These are phyloP conservation scores for Populus tremula DNA, from an alignment of 345 rosid genomes.

Conservation along the genomic window DNA sequence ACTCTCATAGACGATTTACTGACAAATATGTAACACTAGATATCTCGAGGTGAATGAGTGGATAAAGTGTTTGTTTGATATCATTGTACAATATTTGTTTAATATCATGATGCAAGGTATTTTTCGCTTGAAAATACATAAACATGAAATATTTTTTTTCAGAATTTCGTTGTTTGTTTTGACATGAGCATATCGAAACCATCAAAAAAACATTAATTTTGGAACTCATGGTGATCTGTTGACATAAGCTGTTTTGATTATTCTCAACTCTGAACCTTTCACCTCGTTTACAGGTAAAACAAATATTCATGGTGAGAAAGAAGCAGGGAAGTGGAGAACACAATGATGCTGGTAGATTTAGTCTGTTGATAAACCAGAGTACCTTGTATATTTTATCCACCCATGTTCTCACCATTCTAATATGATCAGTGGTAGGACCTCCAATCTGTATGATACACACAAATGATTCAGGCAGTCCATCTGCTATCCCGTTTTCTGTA, in stretches of 20 bases:
- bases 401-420: constrained; percentile 15
- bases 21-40: background rate
- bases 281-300: constrained; percentile 33
- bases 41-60: background rate
- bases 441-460: constrained; percentile 13
- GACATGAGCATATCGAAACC: too few species aligned
- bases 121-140: too few species aligned
- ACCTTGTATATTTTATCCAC: background rate
- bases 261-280: constrained; percentile 8
- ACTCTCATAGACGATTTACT: background rate
- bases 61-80: background rate
- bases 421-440: constrained; percentile 20
- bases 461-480: constrained; percentile 21
- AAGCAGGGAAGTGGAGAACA: constrained; percentile 14
- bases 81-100: too few species aligned
- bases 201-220: background rate
- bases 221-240: constrained; percentile 3
- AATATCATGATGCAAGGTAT: too few species aligned
- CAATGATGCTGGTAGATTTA: constrained; percentile 1
- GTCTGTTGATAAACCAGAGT: constrained; percentile 15
- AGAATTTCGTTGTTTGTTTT: too few species aligned
- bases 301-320: background rate
- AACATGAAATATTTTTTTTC: too few species aligned
- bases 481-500: constrained; percentile 20
- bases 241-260: background rate